Conservation (phyloP, 257 asterid genomes). For the Solanum tarapatanum region DNA sequence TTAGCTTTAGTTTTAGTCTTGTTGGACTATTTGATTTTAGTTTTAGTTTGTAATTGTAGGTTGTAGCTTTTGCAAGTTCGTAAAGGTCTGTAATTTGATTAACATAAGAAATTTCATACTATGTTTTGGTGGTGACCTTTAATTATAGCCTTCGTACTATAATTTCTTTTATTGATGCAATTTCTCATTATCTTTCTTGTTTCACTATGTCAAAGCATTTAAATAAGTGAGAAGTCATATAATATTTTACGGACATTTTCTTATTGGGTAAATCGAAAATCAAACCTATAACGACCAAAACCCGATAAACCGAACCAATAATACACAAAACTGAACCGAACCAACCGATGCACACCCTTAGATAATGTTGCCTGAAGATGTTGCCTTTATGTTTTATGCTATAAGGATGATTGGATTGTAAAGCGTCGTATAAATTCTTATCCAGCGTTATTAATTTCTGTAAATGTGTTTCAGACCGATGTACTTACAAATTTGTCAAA, state of each 20-base stretch:
- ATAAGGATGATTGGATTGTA: not conserved
- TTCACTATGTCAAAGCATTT: not conserved
- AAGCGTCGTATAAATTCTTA: not conserved
- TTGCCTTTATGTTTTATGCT: not conserved
- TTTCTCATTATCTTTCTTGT: too few relatives aligned
- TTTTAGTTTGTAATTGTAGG: not conserved
- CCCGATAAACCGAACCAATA: not conserved
- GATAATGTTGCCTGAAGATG: not conserved
- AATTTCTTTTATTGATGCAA: not conserved
- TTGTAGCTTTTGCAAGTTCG: not conserved
- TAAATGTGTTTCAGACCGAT: not conserved
- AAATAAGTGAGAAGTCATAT: not conserved
- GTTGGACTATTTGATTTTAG: not conserved
- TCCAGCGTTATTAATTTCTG: not conserved
- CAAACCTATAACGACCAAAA: not conserved
- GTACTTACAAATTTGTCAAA: not conserved
- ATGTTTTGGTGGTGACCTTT: not conserved
- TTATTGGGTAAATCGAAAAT: not conserved
- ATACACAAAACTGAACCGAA: not conserved
- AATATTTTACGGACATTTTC: not conserved
- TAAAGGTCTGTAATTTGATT: not conserved
- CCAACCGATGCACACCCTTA: not conserved
- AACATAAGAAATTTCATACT: not conserved
- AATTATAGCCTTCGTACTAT: not conserved
- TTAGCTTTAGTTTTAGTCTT: not conserved